Conservation (phyloP, 805 yeast genomes). For the Wickerhamomyces subpelliculosus region DNA sequence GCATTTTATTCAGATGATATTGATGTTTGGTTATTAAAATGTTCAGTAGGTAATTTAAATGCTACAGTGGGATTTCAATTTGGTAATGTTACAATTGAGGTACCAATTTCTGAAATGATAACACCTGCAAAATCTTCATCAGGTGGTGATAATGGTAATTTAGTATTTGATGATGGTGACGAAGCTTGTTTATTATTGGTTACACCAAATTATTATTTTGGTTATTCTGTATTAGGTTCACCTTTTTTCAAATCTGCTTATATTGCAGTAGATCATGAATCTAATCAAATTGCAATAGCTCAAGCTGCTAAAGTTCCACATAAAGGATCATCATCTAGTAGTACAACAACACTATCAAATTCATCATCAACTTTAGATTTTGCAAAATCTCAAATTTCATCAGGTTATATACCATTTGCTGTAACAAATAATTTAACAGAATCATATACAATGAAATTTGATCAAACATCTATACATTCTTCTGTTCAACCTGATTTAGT, state of each 20-base stretch:
- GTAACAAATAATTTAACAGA: constrained; percentile 22
- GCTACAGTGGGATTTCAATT: constrained; percentile 49
- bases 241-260: constrained; percentile 47
- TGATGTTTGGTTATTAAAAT: constrained; percentile 56
- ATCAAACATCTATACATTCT: not conserved
- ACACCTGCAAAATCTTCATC: constrained; percentile 32
- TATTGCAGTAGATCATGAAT: constrained; percentile 60
- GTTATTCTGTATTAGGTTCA: constrained; percentile 51
- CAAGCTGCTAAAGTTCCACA: constrained; percentile 30
- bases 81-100: constrained; percentile 41
- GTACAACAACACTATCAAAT: constrained; percentile 1
- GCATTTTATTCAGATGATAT: constrained; percentile 48
- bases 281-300: constrained; percentile 48
- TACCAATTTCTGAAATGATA: constrained; percentile 45
- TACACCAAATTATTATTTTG: constrained; percentile 39
- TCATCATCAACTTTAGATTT: not conserved
- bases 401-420: constrained; percentile 49
- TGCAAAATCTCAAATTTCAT: constrained; percentile 21
- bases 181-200: constrained; percentile 51
- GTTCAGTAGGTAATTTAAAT: constrained; percentile 39
- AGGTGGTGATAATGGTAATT: too few relatives aligned
- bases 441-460: constrained; percentile 4
- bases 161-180: constrained; percentile 46
- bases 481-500: constrained; percentile 7
- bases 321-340: not conserved